phyloP scores from a whole-genome alignment of 2,329 filamentous ascomycete species.

The Teratosphaeria epicoccoides region DNA sequence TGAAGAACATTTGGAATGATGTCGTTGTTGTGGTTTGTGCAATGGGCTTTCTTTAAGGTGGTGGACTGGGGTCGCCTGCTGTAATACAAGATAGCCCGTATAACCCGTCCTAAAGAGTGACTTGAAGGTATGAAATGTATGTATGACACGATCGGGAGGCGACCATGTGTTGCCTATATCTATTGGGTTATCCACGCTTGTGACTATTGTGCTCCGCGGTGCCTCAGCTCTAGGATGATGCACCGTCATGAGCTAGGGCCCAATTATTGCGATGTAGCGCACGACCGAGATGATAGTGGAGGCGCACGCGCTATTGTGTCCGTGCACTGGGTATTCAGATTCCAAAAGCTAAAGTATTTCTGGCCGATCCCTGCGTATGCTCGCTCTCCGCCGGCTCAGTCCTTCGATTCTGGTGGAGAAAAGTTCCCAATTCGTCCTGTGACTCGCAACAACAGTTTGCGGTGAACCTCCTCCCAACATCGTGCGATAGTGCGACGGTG shows the following conservation, averaged over 20 bases:
- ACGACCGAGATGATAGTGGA: not conserved
- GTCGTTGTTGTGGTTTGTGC: not conserved
- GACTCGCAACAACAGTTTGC: too few species aligned
- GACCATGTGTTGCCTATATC: not conserved
- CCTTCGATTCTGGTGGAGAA: not conserved
- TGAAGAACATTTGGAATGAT: constrained; percentile 33
- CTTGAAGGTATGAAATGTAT: not conserved
- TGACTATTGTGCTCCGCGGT: not conserved
- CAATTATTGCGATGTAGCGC: not conserved
- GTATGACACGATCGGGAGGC: not conserved
- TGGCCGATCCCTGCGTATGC: not conserved
- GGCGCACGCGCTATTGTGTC: not conserved
- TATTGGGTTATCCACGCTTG: not conserved
- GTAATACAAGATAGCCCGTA: too few species aligned
- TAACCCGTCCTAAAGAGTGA: too few species aligned
- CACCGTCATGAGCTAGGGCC: not conserved
- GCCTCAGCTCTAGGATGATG: not conserved
- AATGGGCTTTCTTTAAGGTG: too few species aligned
- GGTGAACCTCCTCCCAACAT: too few species aligned
- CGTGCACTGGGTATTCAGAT: not conserved
- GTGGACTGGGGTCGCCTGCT: too few species aligned
- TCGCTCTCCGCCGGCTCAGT: too few species aligned
- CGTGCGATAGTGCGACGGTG: too few species aligned
- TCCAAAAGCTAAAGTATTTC: not conserved
- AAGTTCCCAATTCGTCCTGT: not conserved